Evolutionary conservation across 257 asterid genomes (phyloP).

Genomic region (Leonotis leonurus): DNA sequence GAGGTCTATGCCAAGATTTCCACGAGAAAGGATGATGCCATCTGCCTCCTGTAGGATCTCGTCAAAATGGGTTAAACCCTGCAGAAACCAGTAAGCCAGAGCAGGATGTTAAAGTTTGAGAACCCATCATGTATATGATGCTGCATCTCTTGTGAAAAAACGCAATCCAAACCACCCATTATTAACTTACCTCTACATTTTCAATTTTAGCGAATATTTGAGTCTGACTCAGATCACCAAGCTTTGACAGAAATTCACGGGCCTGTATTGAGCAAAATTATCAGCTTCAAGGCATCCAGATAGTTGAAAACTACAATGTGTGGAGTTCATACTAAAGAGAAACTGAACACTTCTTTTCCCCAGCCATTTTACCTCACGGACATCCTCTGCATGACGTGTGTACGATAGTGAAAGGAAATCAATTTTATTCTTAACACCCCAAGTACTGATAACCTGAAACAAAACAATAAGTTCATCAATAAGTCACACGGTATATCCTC

Average conservation of each 20-base stretch:
- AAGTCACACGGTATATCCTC: no score
- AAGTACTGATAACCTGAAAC: constrained; percentile 67
- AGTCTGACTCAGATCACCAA: constrained; percentile 78
- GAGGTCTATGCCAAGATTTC: constrained; percentile 87
- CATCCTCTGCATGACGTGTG: constrained; percentile 85
- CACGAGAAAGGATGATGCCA: constrained; percentile 86
- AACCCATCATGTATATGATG: neutral
- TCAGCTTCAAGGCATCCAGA: constrained; percentile 2
- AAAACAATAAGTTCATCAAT: no score
- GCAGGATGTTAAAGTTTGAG: constrained; percentile 5
- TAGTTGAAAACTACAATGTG: neutral
- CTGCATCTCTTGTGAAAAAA: neutral
- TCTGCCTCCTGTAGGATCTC: constrained; percentile 87
- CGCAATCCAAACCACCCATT: neutral
- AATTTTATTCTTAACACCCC: constrained; percentile 80
- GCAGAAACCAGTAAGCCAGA: constrained; percentile 7
- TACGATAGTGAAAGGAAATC: constrained; percentile 74
- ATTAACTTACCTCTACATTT: constrained; percentile 60
- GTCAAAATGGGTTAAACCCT: constrained; percentile 87
- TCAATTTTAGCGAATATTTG: constrained; percentile 91
- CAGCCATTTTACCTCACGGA: constrained; percentile 50
- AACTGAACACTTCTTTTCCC: neutral
- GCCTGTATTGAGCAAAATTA: constrained; percentile 42
- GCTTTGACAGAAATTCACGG: constrained; percentile 64
- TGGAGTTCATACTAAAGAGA: neutral